Percentiles rank a stretch among this genome's conserved stretches.
These are phyloP conservation scores for Trichoderma gracile DNA, from an alignment of 2,329 filamentous ascomycete species.

Conservation along the genomic window DNA sequence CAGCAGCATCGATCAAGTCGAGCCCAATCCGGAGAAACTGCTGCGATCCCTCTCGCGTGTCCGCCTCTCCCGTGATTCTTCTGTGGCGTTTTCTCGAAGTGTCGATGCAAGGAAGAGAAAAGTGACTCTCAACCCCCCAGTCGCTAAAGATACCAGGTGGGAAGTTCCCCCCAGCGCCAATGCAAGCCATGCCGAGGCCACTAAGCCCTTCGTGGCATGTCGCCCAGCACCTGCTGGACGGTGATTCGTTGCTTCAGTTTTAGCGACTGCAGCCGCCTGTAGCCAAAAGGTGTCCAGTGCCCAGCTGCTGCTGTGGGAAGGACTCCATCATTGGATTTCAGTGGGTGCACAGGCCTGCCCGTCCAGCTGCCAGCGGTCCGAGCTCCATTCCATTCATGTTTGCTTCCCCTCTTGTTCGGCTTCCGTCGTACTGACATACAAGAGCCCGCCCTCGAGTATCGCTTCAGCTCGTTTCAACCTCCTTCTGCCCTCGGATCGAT, in stretches of 20 bases:
- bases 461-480: too few species aligned
- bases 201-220: constrained; percentile 10
- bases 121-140: too few species aligned
- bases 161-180: constrained; percentile 3
- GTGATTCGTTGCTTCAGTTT: neutral
- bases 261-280: neutral
- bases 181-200: constrained; percentile 21
- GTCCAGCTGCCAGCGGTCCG: neutral
- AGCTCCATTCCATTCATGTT: neutral
- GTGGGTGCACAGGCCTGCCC: neutral
- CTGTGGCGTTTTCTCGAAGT: neutral
- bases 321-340: neutral
- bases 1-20: neutral
- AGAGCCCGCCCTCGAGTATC: too few species aligned
- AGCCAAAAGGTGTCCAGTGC: neutral
- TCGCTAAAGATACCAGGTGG: too few species aligned
- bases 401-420: constrained; percentile 2
- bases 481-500: too few species aligned
- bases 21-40: neutral
- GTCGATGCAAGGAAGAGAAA: too few species aligned
- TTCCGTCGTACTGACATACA: too few species aligned
- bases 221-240: neutral
- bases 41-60: neutral
- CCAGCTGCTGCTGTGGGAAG: neutral
- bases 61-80: neutral